Base-by-base conservation (phyloP, 1,139 yeast genomes). In the Lodderomyces theae region DNA sequence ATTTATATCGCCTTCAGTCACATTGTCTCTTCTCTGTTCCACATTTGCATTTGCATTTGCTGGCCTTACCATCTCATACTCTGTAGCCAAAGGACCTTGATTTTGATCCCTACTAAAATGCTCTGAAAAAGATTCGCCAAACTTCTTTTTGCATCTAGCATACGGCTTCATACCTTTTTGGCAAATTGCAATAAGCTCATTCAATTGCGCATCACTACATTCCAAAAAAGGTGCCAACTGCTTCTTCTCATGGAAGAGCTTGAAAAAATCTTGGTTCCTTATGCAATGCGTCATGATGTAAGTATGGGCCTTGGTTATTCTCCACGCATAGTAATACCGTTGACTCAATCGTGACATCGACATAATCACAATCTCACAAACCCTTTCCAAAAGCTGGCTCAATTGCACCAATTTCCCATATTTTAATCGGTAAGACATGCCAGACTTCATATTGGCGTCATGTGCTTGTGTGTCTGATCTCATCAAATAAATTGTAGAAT, bases 321-420 rank as follows among this genome's bases (percentile, higher is more conserved):
- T 59, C 77, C 77, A 71, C 1, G 77, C 74, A 51, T 64, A 67
- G 47, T 67, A 71, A 46, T 71, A 71, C 39, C 74, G 50, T 36
- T 57, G 60, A 43, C 71, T 65, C 30, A 63, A 53, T 29, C 57
- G 53, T 3, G 65, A 54, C 44, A 66, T 42, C 0, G 63, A 57
- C 1, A 54, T 51, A 23, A 63, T 49, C 28, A 57, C 50, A 42
- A 51, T 53, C 28, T 56, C 57, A n/a, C 49, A 37, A 11, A 58
- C 40, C 34, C 47, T 51, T 39, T 58, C 60, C 36, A 52, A 33
- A 5, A 48, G 36, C 38, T 52, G 50, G n/a, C 60, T 54, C 26
- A 56, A 38, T 39, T 52, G 47, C 36, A 51, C 49, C 30, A 48
- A 49, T 42, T 49, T 56, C 11, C 46, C 55, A 58, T 46, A 65